Conservation (phyloP, 2,329 filamentous ascomycete genomes). For the Cyphellophora attinorum region DNA sequence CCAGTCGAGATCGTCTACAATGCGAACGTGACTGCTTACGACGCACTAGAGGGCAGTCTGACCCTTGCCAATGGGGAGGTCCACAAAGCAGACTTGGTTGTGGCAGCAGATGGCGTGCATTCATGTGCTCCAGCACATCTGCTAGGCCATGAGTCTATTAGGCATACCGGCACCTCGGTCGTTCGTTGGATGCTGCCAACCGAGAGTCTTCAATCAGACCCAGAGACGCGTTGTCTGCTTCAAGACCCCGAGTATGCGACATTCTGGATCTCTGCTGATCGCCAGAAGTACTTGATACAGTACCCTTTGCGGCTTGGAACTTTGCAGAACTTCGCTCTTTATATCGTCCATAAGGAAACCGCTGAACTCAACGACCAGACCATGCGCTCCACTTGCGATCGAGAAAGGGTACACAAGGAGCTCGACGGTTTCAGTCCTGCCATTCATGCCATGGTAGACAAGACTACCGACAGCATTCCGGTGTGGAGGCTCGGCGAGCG, state of each 20-base stretch:
- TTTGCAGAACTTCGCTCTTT: too few relatives aligned
- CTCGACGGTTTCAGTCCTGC: constrained; percentile 4
- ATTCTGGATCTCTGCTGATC: constrained; percentile 25
- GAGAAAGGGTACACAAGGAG: constrained; percentile 5
- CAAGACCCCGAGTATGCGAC: constrained; percentile 15
- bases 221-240: constrained; percentile 20
- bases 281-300: constrained; percentile 23
- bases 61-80: constrained; percentile 36
- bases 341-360: too few relatives aligned
- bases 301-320: too few relatives aligned
- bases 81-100: constrained; percentile 38
- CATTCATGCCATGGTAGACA: constrained; percentile 6
- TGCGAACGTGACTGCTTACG: too few relatives aligned
- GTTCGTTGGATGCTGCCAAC: constrained; percentile 26
- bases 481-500: constrained; percentile 4
- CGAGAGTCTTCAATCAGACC: constrained; percentile 34
- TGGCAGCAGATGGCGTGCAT: constrained; percentile 48
- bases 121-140: constrained; percentile 22
- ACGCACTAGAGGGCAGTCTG: constrained; percentile 27
- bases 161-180: constrained; percentile 26
- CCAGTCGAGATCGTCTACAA: too few relatives aligned
- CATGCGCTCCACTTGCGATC: too few relatives aligned
- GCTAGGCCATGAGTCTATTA: constrained; percentile 25
- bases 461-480: too few relatives aligned
- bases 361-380: too few relatives aligned